These are phyloP conservation scores for Rhizopus microsporus DNA, from an alignment of 371 early-diverging fungal species.

Conservation along the genomic window DNA sequence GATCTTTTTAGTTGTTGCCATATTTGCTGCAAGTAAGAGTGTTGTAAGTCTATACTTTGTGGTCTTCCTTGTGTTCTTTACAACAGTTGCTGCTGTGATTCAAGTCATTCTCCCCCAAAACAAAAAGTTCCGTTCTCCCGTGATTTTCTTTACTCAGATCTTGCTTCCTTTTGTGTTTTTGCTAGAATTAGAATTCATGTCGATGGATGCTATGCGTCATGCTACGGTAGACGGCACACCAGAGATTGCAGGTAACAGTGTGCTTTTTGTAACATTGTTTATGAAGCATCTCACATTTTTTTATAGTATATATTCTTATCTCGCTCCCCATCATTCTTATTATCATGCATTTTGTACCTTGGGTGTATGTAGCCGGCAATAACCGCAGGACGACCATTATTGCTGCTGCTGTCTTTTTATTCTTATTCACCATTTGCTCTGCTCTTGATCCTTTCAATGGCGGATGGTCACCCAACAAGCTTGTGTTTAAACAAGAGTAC, in stretches of 20 bases:
- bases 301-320: conserved; percentile 42
- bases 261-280: background rate
- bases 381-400: conserved; percentile 13
- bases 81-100: conserved; percentile 34
- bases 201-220: conserved; percentile 58
- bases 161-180: conserved; percentile 46
- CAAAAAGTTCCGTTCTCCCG: conserved; percentile 31
- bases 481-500: conserved; percentile 38
- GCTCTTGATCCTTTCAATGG: conserved; percentile 41
- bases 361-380: conserved; percentile 41
- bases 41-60: conserved; percentile 50
- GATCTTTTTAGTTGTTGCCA: conserved; percentile 36
- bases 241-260: conserved; percentile 34
- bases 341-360: conserved; percentile 34
- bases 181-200: conserved; percentile 45
- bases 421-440: conserved; percentile 37
- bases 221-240: conserved; percentile 62
- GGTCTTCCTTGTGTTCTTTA: conserved; percentile 41
- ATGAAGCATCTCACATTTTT: background rate
- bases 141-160: conserved; percentile 39
- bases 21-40: conserved; percentile 23
- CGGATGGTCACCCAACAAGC: conserved; percentile 44
- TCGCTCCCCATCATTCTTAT: conserved; percentile 28
- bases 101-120: conserved; percentile 29
- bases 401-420: conserved; percentile 11